Conservation (phyloP, 2,329 filamentous ascomycete genomes). For the Colletotrichum liaoningense region DNA sequence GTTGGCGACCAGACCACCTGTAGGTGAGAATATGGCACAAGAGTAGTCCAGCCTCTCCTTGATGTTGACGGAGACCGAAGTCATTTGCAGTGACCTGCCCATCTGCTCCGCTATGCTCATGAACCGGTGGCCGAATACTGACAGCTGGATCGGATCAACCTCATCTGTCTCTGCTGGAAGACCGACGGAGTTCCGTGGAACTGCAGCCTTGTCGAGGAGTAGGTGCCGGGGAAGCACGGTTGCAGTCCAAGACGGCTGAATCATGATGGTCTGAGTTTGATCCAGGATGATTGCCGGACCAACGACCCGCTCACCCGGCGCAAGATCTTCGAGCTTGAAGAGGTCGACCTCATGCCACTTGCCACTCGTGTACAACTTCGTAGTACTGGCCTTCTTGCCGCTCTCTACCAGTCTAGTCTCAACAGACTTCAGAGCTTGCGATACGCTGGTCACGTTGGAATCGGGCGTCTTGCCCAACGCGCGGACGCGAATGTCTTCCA, state of each 20-base stretch:
- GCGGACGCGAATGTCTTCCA: slow-evolving; percentile 88
- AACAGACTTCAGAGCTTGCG: too few relatives aligned
- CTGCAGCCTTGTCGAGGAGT: background rate
- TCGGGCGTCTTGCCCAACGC: slow-evolving; percentile 91
- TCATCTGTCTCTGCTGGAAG: background rate
- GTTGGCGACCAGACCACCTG: slow-evolving; percentile 81
- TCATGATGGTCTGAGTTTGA: too few relatives aligned
- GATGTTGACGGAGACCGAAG: background rate
- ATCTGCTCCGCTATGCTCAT: background rate
- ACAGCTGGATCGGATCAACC: background rate
- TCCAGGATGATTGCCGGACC: too few relatives aligned
- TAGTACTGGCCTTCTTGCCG: too few relatives aligned
- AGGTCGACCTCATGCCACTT: too few relatives aligned
- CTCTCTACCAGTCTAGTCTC: too few relatives aligned
- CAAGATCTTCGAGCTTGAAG: too few relatives aligned
- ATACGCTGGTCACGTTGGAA: background rate
- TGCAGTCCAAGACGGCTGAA: background rate
- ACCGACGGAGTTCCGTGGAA: background rate
- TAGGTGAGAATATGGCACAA: slow-evolving; percentile 81
- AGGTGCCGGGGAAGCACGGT: background rate
- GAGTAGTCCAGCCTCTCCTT: slow-evolving; percentile 69
- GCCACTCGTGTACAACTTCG: too few relatives aligned
- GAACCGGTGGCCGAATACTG: background rate
- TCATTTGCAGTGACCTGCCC: slow-evolving; percentile 75
- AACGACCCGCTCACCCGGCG: too few relatives aligned